Base-by-base conservation (phyloP, 371 early-diverging fungal species). In the Syncephalastrum sp. region DNA sequence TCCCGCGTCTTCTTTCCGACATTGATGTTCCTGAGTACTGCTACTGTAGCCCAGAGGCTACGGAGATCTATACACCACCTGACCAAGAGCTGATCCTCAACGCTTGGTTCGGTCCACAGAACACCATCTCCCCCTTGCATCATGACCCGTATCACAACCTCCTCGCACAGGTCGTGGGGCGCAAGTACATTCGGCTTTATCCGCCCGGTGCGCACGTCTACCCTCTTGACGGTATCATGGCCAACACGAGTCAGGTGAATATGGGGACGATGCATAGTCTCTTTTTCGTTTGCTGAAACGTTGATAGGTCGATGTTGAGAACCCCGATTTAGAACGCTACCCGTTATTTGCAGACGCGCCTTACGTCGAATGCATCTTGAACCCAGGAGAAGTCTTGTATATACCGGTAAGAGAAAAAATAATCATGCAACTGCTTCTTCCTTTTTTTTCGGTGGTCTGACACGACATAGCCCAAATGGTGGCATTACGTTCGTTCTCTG, bases 401-500 rank as follows among this genome's bases (percentile, higher is more conserved):
- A 91, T 97, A 38, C 97, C 97, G 10, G 91, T 92, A 82, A 81
- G 85, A 76, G 10, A 19, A 14, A 19, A 19, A 38, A 52, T 19
- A 44, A 44, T 4, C 24, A 25, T 19, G 27, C 42, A 51, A 19
- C 10, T n/a, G n/a, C 7, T 52, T 27, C 24, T 57, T 16, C 43
- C 21, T 19, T 33, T 56, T 56, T 17, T 54, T 42, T 42, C 51
- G n/a, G 55, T 16, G n/a, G 17, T 24, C 17, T 54, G 14, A 47
- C 27, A 47, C 13, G 41, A 42, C 42, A 16, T 54, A 65, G 91
- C 80, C 88, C 48, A 75, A 79, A 24, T 94, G 92, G 89, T 96
- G 96, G 96, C 96, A 96, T 69, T 91, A 88, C 68, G 89, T 96
- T 27, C 82, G 88, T 47, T 89, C 94, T 3, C 70, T 94, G 27